Conservation (phyloP, 768 basidiomycete species). For the Floccularia luteovirens region DNA sequence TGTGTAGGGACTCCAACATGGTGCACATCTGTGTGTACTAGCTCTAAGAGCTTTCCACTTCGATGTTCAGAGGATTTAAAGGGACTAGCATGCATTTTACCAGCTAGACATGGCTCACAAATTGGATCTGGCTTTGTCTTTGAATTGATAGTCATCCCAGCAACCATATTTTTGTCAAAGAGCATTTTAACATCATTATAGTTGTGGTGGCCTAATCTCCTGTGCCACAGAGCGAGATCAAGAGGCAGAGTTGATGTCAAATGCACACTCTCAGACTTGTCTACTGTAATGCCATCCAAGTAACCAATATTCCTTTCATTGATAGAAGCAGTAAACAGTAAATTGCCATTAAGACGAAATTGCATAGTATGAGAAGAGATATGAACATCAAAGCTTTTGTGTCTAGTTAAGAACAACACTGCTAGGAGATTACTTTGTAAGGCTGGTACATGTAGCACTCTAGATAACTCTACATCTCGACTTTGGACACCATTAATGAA, state of each 20-base stretch:
- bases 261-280: constrained; percentile 6
- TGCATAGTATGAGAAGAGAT: not conserved
- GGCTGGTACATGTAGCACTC: constrained; percentile 6
- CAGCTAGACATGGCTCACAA: constrained; percentile 13
- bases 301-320: constrained; percentile 2
- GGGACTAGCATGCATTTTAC: constrained; percentile 13
- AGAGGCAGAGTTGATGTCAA: constrained; percentile 14
- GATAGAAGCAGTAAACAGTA: constrained; percentile 6
- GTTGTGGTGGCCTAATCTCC: constrained; percentile 19
- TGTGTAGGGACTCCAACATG: not conserved
- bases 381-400: not conserved
- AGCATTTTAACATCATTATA: constrained; percentile 8
- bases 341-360: not conserved
- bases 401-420: constrained; percentile 1
- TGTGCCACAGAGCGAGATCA: constrained; percentile 18
- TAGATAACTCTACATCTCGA: constrained; percentile 6
- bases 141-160: constrained; percentile 9
- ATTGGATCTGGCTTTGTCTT: constrained; percentile 12
- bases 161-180: constrained; percentile 5
- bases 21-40: constrained; percentile 3
- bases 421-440: constrained; percentile 6
- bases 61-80: constrained; percentile 1
- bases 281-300: constrained; percentile 8
- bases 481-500: constrained; percentile 3
- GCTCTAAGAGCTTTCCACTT: not conserved